Conservation (phyloP, 768 basidiomycete genomes). For the Melanogaster broomeanus region DNA sequence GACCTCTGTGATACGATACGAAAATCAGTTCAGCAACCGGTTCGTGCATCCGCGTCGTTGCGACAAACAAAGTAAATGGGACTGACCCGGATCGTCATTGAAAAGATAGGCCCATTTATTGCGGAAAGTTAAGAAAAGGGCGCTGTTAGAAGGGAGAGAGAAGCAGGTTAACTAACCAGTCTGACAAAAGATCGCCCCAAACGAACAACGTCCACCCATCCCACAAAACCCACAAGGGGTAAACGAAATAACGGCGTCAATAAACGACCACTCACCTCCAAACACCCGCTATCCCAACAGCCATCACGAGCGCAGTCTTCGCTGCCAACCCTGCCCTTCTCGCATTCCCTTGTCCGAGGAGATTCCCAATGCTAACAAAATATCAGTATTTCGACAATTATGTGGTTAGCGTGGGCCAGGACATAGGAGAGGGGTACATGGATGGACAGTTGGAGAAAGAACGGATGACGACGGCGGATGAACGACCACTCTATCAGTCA, state of each 20-base stretch:
- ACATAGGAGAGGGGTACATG: background rate
- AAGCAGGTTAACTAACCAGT: background rate
- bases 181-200: background rate
- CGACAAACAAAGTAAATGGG: background rate
- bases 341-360: constrained; percentile 79
- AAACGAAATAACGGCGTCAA: background rate
- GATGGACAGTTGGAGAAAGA: background rate
- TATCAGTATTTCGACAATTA: background rate
- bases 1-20: constrained; percentile 40
- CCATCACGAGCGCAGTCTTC: constrained; percentile 63
- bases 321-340: constrained; percentile 72
- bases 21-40: constrained; percentile 5
- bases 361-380: constrained; percentile 72
- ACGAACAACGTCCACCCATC: background rate
- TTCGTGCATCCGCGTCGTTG: background rate
- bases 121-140: constrained; percentile 60
- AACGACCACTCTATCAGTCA: background rate
- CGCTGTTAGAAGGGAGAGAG: constrained; percentile 31
- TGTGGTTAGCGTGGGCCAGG: background rate
- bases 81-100: constrained; percentile 62
- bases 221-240: too few species aligned
- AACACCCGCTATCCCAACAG: constrained; percentile 61
- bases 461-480: too few species aligned
- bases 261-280: constrained; percentile 49
- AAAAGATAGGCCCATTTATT: constrained; percentile 73